Base-by-base conservation (phyloP, 202 grass and related monocot genomes). In the Schoenoplectus tabernaemontani region DNA sequence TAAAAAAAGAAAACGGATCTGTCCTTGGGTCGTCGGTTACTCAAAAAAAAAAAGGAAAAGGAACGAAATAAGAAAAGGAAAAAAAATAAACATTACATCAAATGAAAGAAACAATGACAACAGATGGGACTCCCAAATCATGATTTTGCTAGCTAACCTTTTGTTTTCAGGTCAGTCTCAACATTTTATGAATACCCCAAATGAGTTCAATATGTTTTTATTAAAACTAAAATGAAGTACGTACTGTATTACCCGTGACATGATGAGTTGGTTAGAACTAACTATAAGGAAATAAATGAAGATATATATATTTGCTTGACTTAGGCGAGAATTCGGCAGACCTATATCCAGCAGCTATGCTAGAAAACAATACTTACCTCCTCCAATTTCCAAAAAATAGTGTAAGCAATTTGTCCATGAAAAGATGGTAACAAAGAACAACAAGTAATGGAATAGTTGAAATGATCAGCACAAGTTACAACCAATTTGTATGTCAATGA, bases 201-300 rank as follows among this genome's bases (percentile, higher is more conserved):
- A 50, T 30, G 43, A 1, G 23, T 17, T 48, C 3, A 23, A 42
- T 22, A 44, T 44, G 20, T 13, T 69, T 24, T 50, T 28, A 30
- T n/a, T n/a, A 32, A 32, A 51, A 30, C 7, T 33, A 74, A 19
- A 53, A 34, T 9, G 3, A 51, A 2, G 23, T 8, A 24, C n/a
- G 69, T 17, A 51, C 20, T 73, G 69, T 73, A 53, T 73, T 51
- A 32, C 69, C 7, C 26, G 44, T 73, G 68, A 73, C 44, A n/a
- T n/a, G n/a, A 50, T 46, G 8, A 33, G 44, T 50, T 53, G 11
- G 46, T 74, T 33, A 33, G 23, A 54, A n/a, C 24, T 51, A 53
- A 19, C 15, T 53, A 11, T 53, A 33, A 34, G 26, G 12, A 74
- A 74, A 74, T 74, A 53, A 53, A 68, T 43, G 37, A 54, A 36